Evolutionary conservation across 805 yeast genomes (phyloP).

Genomic region (Candida fluviatilis): DNA sequence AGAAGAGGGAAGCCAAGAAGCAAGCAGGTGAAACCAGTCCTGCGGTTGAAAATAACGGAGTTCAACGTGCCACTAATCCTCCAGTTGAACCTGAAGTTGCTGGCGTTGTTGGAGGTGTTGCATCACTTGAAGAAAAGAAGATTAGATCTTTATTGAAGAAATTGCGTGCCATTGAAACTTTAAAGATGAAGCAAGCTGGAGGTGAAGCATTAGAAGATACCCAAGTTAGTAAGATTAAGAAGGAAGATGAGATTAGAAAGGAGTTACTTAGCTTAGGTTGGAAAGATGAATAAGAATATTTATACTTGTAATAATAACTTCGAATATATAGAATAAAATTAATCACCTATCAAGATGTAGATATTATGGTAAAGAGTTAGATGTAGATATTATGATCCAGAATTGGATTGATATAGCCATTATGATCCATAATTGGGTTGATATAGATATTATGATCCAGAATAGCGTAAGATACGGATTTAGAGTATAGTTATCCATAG

Average conservation of each 20-base stretch:
- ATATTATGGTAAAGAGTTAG: no score
- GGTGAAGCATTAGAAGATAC: slow-evolving; percentile 91
- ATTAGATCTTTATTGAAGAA: slow-evolving; percentile 87
- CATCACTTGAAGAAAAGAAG: slow-evolving; percentile 84
- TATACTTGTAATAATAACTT: no score
- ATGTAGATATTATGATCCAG: background rate
- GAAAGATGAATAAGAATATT: slow-evolving; percentile 19
- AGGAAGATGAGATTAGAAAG: slow-evolving; percentile 74
- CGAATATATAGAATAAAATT: background rate
- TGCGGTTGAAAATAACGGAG: slow-evolving; percentile 9
- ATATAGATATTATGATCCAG: no score
- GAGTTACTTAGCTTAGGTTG: slow-evolving; percentile 78
- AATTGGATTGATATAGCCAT: background rate
- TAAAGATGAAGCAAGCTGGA: slow-evolving; percentile 77
- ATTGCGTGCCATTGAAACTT: slow-evolving; percentile 88
- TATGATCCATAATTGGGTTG: no score
- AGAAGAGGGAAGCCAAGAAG: slow-evolving; percentile 65
- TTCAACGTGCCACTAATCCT: slow-evolving; percentile 23
- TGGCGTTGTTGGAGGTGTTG: slow-evolving; percentile 56
- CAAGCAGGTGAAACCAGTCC: slow-evolving; percentile 8
- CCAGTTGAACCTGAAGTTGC: slow-evolving; percentile 21
- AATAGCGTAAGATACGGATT: no score
- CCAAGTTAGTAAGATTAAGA: slow-evolving; percentile 81
- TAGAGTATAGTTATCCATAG: no score
- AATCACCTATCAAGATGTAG: background rate